phyloP scores from a whole-genome alignment of 768 basidiomycete species.

The Phallus indusiatus region DNA sequence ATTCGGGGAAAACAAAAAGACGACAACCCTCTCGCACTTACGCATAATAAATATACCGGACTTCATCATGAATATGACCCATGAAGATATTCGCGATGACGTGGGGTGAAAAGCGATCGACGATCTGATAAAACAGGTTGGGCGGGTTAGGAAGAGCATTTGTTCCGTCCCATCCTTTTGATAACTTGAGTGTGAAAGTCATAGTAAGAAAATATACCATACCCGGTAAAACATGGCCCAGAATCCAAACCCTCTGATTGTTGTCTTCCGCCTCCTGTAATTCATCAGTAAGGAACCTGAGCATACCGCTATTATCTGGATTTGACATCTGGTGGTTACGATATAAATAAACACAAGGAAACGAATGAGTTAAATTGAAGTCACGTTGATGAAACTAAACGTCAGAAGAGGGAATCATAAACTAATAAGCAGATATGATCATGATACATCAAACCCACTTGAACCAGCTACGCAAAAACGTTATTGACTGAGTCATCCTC shows the following conservation, averaged over 20 bases:
- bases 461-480: neutral
- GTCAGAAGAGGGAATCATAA: too few species aligned
- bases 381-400: constrained; percentile 7
- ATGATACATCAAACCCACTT: neutral
- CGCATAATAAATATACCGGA: constrained; percentile 13
- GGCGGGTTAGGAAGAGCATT: constrained; percentile 56
- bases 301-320: constrained; percentile 65
- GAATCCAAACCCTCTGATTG: constrained; percentile 53
- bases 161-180: constrained; percentile 40
- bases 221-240: constrained; percentile 42
- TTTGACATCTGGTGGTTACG: constrained; percentile 30
- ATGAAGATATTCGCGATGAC: constrained; percentile 18
- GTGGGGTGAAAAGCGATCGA: constrained; percentile 20
- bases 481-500: neutral
- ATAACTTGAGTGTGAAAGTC: too few species aligned
- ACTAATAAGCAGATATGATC: too few species aligned
- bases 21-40: constrained; percentile 8
- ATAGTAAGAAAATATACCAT: constrained; percentile 26
- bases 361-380: neutral
- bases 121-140: constrained; percentile 46
- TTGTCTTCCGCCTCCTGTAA: constrained; percentile 70
- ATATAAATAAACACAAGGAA: too few species aligned
- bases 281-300: constrained; percentile 70
- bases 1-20: neutral
- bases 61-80: constrained; percentile 21